Percentiles rank a stretch among this genome's conserved stretches.
Evolutionary conservation across 2,329 filamentous ascomycete genomes (phyloP).

Genomic region (Colletotrichum scovillei): DNA sequence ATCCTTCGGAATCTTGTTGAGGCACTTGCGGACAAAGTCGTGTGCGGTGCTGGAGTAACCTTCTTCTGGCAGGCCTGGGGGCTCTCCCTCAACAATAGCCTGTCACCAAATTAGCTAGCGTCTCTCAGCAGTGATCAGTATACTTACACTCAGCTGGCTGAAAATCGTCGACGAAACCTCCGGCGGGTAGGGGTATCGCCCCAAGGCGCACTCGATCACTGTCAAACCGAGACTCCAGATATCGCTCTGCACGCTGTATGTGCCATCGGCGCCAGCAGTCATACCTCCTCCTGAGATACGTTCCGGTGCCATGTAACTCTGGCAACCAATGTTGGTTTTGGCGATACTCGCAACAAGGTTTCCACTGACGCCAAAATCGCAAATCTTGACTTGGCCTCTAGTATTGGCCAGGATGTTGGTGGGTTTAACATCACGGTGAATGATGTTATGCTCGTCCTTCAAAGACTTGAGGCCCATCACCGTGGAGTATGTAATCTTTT

Average conservation of each 20-base stretch:
- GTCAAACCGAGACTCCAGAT: constrained; percentile 97
- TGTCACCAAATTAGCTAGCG: constrained; percentile 51
- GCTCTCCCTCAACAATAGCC: constrained; percentile 98
- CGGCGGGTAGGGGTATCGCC: constrained; percentile 94
- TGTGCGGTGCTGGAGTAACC: constrained; percentile 83
- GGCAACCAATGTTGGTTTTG: constrained; percentile 98
- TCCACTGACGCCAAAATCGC: constrained; percentile 96
- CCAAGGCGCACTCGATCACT: constrained; percentile 95
- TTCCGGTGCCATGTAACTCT: constrained; percentile 99
- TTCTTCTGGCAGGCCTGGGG: constrained; percentile 83
- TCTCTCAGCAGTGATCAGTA: not conserved
- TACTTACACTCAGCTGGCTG: constrained; percentile 91
- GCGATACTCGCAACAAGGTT: constrained; percentile 98
- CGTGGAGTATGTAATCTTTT: constrained; percentile 91
- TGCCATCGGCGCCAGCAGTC: constrained; percentile 80
- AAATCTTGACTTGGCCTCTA: constrained; percentile 94
- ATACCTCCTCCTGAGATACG: constrained; percentile 89
- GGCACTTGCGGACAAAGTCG: constrained; percentile 88
- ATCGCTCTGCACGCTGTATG: constrained; percentile 97
- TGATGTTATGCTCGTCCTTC: constrained; percentile 99
- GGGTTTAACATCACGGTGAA: constrained; percentile 97
- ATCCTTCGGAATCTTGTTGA: constrained; percentile 92
- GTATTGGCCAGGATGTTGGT: constrained; percentile 98
- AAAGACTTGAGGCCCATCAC: constrained; percentile 91
- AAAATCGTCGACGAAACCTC: constrained; percentile 99